Base-by-base conservation (phyloP, 768 basidiomycete genomes). In the Clitopilus passeckerianus region DNA sequence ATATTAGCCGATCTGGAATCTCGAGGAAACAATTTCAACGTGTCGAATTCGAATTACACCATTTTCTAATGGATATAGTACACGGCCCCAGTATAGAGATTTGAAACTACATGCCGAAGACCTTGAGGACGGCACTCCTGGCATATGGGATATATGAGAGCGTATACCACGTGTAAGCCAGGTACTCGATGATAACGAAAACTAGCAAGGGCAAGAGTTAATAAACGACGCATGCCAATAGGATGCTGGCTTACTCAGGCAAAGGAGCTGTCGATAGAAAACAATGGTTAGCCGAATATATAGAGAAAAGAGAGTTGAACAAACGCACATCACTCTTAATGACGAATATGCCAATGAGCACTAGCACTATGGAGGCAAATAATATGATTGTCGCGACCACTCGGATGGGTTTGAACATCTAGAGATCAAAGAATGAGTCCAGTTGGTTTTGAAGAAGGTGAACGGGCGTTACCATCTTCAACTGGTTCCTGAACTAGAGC, bases 361-460 rank as follows among this genome's bases (percentile, higher is more conserved):
- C 87, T 62, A 96, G 82, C 8, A 72, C 89, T 61, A 97, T 91
- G 15, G 89, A 86, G 0, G 73, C 89, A 12, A 98, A 70, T 70
- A 96, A 85, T 34, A 95, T 68, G 60, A 94, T 70, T 1, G 92
- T 86, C 1, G 95, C 94, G 18, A 91, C 74, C 6, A 96, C 73
- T 56, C 95, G 92, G 20, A 96, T 84, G 54, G 93, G 91, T 73
- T 95, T 95, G 82, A 96, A 96, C 94, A 95, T 95, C 93, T 94
- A 64, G 6, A 56, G 7, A 4, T 4, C 7, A 30, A 20, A 9
- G 33, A 54, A 18, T 44, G 57, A 22, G 34, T 24, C 34, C 50
- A 34, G 34, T 10, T 50, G 15, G 6, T 14, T n/a, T 15, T 41
- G 10, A 41, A 14, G 37, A 15, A 3, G n/a, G 12, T 5, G 37